Base-by-base conservation (phyloP, 2,329 filamentous ascomycete genomes). In the Thelonectria blattea region DNA sequence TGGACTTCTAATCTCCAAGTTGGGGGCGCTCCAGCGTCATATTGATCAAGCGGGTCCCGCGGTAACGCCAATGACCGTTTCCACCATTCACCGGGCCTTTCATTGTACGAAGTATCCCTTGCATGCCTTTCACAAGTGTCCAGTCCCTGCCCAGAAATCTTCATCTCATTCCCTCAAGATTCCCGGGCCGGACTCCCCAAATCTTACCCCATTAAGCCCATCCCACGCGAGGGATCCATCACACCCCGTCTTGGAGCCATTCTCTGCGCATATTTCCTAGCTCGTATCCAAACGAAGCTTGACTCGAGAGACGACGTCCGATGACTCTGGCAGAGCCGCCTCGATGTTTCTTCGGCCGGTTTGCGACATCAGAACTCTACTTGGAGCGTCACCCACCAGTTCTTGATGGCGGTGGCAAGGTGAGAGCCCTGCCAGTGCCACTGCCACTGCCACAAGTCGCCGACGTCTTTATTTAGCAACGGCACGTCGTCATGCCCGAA, bases 11-110 rank as follows among this genome's bases (percentile, higher is more conserved):
- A 69, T 69, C 67, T 69, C 66, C 58, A 68, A 45, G 48, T 64
- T 59, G 56, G 51, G 58, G 47, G 49, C 62, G 60, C 53, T 61
- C 60, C 62, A 63, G 60, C 48, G 56, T 69, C 67, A 69, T 66
- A 68, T 69, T 62, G 63, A 62, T 60, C 52, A 46, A 58, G 67
- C 67, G 67, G 67, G 67, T 67, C 67, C 57, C 43, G 56, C 60
- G 49, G 61, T 41, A 51, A 60, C 56, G 46, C 59, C 62, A 67
- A 61, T 50, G 34, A 52, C 58, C 41, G 56, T 58, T 58, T 60
- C 63, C 63, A 59, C 65, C 65, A 65, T 58, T 67, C 63, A 67
- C 42, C 42, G 45, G 42, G 48, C 56, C 46, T 20, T 53, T 54
- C 47, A 56, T 65, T 51, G 22, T 24, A 24, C 6, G 46, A 41